phyloP scores from a whole-genome alignment of 2,329 filamentous ascomycete species.

The Akanthomyces dipterigenus region DNA sequence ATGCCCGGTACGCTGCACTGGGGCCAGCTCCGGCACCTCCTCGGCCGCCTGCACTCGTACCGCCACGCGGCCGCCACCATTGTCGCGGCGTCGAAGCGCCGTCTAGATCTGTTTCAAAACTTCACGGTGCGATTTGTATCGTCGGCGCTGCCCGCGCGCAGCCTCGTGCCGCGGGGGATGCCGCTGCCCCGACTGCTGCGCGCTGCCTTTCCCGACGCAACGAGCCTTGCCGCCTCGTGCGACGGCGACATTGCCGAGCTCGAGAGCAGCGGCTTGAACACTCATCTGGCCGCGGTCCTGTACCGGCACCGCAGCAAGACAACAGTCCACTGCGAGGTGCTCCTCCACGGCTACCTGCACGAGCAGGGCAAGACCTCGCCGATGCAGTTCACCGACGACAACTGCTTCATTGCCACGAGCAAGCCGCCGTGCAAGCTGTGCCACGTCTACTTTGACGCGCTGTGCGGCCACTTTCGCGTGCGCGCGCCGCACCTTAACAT shows the following conservation, averaged over 20 bases:
- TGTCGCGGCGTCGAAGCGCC: slow-evolving; percentile 9
- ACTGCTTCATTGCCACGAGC: slow-evolving; percentile 28
- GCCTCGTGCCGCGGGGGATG: neutral
- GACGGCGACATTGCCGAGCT: neutral
- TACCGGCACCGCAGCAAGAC: slow-evolving; percentile 16
- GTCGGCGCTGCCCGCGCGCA: neutral
- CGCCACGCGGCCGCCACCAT: slow-evolving; percentile 16
- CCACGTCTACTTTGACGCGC: slow-evolving; percentile 22
- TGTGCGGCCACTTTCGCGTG: slow-evolving; percentile 15
- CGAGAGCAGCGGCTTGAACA: slow-evolving; percentile 10
- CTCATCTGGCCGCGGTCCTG: slow-evolving; percentile 3
- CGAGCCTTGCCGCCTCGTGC: neutral
- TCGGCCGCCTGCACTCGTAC: slow-evolving; percentile 21
- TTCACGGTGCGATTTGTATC: neutral
- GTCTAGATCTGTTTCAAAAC: slow-evolving; percentile 17
- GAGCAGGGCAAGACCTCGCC: neutral
- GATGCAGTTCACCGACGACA: slow-evolving; percentile 21
- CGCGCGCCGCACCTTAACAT: slow-evolving; percentile 26
- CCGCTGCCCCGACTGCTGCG: neutral
- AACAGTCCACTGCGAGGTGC: slow-evolving; percentile 25
- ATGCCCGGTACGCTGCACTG: slow-evolving; percentile 11
- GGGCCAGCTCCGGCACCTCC: slow-evolving; percentile 18
- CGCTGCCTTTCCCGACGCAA: neutral
- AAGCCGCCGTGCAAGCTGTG: slow-evolving; percentile 31
- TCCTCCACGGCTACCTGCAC: slow-evolving; percentile 19